Base-by-base conservation (phyloP, 2,329 filamentous ascomycete genomes). In the Zasmidium angulare region DNA sequence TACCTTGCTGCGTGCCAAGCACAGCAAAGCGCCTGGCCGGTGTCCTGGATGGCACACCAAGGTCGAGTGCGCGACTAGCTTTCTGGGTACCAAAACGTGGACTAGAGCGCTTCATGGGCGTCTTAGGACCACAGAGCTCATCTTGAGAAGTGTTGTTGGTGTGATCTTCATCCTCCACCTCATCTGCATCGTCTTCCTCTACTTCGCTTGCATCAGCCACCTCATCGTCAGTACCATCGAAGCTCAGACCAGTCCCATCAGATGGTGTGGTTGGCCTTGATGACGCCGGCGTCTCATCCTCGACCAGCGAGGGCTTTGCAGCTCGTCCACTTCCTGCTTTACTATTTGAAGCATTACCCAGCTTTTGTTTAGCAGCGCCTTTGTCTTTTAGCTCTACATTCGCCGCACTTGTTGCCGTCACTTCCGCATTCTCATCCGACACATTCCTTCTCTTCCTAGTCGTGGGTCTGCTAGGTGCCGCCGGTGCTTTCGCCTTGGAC, bases 91-190 rank as follows among this genome's bases (percentile, higher is more conserved):
- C 56, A 20, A 64, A 61, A 11, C 55, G 59, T 6, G 63, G 62
- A 53, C 63, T 69, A 11, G 62, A 55, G 10, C 71, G 66, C 59
- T 66, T 69, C 69, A 72, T 69, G 11, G 69, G 69, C 14, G 71
- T 73, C 59, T 71, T 73, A 1, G 71, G 70, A 2, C 69, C 71
- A 49, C 64, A 66, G 22, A 73, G 63, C 60, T 73, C 71, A 52
- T 74, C 71, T 6, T 68, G 36, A 17, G 36, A 43, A 10, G 46
- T 52, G 10, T 66, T 23, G 14, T 63, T 57, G 12, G 40, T 47
- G 19, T 51, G 47, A n/a, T 56, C 58, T 22, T 67, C 63, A 7
- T 60, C 55, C 19, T 55, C 53, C 3, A 26, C 31, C 4, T 65
- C 48, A 10, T 62, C 51, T 14, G 61, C 61, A 21, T 49, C 48